Base-by-base conservation (phyloP, 495 filamentous ascomycete genomes). In the Parathielavia hyrcaniae region DNA sequence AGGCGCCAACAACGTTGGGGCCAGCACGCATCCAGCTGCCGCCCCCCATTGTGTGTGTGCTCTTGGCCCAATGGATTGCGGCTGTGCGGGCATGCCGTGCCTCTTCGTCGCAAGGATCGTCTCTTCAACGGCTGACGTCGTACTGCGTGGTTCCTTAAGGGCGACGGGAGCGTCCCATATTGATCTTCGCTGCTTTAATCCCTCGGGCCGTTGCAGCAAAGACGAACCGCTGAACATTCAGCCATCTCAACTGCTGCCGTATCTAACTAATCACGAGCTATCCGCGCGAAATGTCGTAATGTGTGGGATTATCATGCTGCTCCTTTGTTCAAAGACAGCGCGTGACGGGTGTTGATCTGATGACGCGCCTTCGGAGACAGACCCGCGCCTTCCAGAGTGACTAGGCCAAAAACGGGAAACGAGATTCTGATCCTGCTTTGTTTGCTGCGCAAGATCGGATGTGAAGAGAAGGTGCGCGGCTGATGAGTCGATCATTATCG, bases 291-390 rank as follows among this genome's bases (percentile, higher is more conserved):
- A 19, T 52, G 11, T 26, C 50, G 35, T 34, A 30, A 30, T 30
- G 6, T n/a, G n/a, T n/a, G n/a, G n/a, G n/a, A n/a, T n/a, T n/a
- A 30, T 6, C 26, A 30, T 11, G 11, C 5, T 17, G 11, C 12
- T 45, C 23, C 19, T 39, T 52, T 39, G 50, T 54, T 36, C 39
- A 43, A 53, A 53, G 23, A 41, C 26, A 30, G 6, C 26, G 3
- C 6, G 26, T n/a, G 43, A 17, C 50, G 22, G 40, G 40, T 12
- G n/a, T 10, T 54, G 4, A 20, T 20, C 52, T 54, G 52, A 54
- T 54, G 52, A 36, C 52, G 52, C 45, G 16, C 11, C 23, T 2
- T 34, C 52, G 50, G 50, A 40, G n/a, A 20, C n/a, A 14, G n/a
- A 20, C 5, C 32, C 32, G 20, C 50, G 14, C 32, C 38, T 30